phyloP scores from a whole-genome alignment of 257 asterid species.

The Avicennia marina region DNA sequence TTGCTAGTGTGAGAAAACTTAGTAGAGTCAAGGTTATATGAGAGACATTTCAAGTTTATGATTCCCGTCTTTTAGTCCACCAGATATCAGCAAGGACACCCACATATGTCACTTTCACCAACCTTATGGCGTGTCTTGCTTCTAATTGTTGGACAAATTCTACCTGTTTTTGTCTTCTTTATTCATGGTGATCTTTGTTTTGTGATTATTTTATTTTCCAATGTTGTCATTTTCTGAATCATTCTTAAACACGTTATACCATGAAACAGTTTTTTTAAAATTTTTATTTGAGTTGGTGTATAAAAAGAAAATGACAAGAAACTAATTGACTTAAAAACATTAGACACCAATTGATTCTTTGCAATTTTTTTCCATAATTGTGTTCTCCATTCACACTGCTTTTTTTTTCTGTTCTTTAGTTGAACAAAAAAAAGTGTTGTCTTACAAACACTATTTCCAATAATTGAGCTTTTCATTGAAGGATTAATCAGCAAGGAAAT shows the following conservation, averaged over 20 bases:
- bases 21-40: slow-evolving; percentile 14
- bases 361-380: too few species aligned
- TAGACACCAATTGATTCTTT: too few species aligned
- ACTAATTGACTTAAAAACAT: too few species aligned
- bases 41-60: slow-evolving; percentile 26
- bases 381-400: too few species aligned
- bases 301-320: too few species aligned
- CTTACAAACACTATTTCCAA: too few species aligned
- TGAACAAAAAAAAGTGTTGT: too few species aligned
- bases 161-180: not conserved
- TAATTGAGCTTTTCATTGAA: too few species aligned
- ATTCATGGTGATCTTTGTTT: slow-evolving; percentile 1
- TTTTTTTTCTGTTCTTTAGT: too few species aligned
- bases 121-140: slow-evolving; percentile 15
- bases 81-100: slow-evolving; percentile 21
- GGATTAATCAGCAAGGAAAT: too few species aligned
- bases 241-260: slow-evolving; percentile 5
- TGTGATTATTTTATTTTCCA: not conserved
- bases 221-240: slow-evolving; percentile 23
- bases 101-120: slow-evolving; percentile 32
- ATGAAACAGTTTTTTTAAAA: not conserved
- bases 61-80: slow-evolving; percentile 19
- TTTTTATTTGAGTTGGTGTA: too few species aligned
- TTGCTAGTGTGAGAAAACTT: slow-evolving; percentile 2
- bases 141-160: slow-evolving; percentile 11